phyloP scores from a whole-genome alignment of 78 protist genomes.

The Dictyostelium purpureum region DNA sequence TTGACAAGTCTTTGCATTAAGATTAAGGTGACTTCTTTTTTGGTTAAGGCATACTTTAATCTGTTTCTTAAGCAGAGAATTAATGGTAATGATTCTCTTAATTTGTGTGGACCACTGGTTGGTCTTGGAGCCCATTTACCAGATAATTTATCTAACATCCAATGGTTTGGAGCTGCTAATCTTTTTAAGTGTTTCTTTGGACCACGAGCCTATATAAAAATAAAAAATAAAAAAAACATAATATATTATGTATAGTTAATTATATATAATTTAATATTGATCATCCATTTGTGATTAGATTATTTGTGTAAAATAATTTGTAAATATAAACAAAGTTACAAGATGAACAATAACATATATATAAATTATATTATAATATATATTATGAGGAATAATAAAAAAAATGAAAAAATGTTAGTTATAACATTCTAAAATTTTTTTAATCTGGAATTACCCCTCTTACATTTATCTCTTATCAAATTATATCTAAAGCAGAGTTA shows the following conservation, averaged over 20 bases:
- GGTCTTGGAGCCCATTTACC: slow-evolving; percentile 98
- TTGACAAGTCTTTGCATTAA: slow-evolving; percentile 93
- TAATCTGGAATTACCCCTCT: not conserved
- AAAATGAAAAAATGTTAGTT: not conserved
- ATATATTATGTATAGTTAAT: too few species aligned
- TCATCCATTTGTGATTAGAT: too few species aligned
- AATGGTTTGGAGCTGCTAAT: slow-evolving; percentile 97
- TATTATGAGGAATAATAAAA: slow-evolving; percentile 14
- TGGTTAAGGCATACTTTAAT: slow-evolving; percentile 98
- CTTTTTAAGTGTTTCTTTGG: slow-evolving; percentile 99
- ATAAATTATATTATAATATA: too few species aligned
- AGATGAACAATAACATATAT: too few species aligned
- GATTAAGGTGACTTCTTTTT: slow-evolving; percentile 95
- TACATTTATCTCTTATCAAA: not conserved
- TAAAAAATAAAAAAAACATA: too few species aligned
- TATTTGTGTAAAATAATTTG: too few species aligned
- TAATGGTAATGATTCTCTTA: slow-evolving; percentile 99
- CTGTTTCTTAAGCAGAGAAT: slow-evolving; percentile 97
- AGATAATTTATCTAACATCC: slow-evolving; percentile 99
- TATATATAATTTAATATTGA: too few species aligned
- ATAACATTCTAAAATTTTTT: not conserved
- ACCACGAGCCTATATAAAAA: slow-evolving; percentile 87
- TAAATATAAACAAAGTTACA: too few species aligned
- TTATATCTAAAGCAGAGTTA: too few species aligned
- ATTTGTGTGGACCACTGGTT: slow-evolving; percentile 99